Percentiles rank a stretch among this genome's conserved stretches.
phyloP scores from a whole-genome alignment of 2,329 filamentous ascomycete genomes.

The Neocatenulostroma microsporum region DNA sequence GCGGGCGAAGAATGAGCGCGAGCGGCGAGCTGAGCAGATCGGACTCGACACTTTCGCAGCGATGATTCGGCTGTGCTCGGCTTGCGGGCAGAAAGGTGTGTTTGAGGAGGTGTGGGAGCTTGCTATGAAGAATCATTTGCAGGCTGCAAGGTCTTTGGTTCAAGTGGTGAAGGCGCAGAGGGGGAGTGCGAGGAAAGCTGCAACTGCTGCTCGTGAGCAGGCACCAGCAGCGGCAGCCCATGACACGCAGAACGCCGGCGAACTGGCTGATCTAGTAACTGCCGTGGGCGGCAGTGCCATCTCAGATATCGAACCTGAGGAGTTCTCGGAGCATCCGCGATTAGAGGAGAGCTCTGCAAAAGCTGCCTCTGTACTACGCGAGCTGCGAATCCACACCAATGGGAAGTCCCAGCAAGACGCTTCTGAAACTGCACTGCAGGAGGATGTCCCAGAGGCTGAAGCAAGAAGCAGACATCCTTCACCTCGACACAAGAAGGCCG shows the following conservation, averaged over 20 bases:
- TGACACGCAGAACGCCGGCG: background rate
- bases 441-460: background rate
- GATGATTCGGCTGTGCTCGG: conserved; percentile 16
- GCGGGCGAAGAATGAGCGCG: conserved; percentile 1
- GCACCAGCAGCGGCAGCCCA: no score
- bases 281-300: background rate
- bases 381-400: no score
- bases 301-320: no score
- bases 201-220: no score
- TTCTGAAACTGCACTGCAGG: background rate
- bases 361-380: no score
- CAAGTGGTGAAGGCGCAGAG: conserved; percentile 10
- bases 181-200: background rate
- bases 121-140: conserved; percentile 8
- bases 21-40: conserved; percentile 11
- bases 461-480: no score
- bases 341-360: no score
- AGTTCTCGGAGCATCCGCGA: no score
- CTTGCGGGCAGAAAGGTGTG: conserved; percentile 6
- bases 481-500: no score
- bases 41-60: conserved; percentile 13
- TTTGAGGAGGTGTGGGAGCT: conserved; percentile 14
- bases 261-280: background rate
- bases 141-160: conserved; percentile 2
- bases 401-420: no score